Conservation (phyloP, 495 filamentous ascomycete genomes). For the Lasiosphaeria miniovina region DNA sequence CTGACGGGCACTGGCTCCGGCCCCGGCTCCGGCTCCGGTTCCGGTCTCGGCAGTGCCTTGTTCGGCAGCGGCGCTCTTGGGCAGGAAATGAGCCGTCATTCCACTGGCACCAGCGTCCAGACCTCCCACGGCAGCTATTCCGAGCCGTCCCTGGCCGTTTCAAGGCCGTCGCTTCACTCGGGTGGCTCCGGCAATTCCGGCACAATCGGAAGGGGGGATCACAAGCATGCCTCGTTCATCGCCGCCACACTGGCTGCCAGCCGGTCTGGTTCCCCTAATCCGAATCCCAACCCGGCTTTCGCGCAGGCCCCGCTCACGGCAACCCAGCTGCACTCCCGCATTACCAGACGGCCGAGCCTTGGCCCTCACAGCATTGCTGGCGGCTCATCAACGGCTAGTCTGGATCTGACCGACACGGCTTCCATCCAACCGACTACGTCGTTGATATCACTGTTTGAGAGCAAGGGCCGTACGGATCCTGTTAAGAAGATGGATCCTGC, state of each 20-base stretch:
- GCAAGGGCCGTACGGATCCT: slow-evolving; percentile 28
- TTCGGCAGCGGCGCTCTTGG: neutral
- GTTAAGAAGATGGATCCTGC: slow-evolving; percentile 36
- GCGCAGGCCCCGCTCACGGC: slow-evolving; percentile 16
- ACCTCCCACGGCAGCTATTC: slow-evolving; percentile 2
- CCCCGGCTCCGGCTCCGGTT: too few relatives aligned
- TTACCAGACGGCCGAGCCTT: slow-evolving; percentile 23
- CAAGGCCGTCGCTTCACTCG: slow-evolving; percentile 14
- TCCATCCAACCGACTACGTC: slow-evolving; percentile 55
- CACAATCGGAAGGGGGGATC: slow-evolving; percentile 8
- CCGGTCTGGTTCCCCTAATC: slow-evolving; percentile 43
- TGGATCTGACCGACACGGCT: slow-evolving; percentile 46
- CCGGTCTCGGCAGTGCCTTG: too few relatives aligned
- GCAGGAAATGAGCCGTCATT: slow-evolving; percentile 8
- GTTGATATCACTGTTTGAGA: slow-evolving; percentile 62
- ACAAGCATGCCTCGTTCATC: slow-evolving; percentile 47
- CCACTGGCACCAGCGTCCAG: slow-evolving; percentile 15
- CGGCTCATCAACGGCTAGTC: slow-evolving; percentile 21
- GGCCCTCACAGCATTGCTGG: neutral
- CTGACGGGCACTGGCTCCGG: neutral
- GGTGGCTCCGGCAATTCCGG: neutral
- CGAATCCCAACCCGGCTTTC: slow-evolving; percentile 22
- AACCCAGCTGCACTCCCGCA: slow-evolving; percentile 20
- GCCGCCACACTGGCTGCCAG: slow-evolving; percentile 57
- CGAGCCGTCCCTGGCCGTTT: slow-evolving; percentile 10